phyloP scores from a whole-genome alignment of 192 early-diverging fungal species.

The Coemansia sp. region DNA sequence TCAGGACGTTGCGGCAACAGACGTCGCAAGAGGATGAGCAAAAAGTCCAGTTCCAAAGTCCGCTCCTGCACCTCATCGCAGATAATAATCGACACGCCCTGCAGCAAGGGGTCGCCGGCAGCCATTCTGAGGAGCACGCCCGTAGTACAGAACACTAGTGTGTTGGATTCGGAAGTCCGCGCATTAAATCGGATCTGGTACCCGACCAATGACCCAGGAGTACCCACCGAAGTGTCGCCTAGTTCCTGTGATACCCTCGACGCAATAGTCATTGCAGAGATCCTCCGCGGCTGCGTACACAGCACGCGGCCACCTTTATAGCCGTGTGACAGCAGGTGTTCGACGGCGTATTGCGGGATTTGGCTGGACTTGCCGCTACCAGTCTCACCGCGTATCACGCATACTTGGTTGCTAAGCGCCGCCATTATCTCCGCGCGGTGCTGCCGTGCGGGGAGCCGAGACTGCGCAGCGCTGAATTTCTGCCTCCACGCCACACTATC shows the following conservation, averaged over 20 bases:
- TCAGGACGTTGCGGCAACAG: constrained; percentile 57
- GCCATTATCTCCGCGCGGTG: background rate
- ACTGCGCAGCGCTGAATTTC: constrained; percentile 7
- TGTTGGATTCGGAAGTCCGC: constrained; percentile 53
- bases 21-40: constrained; percentile 73
- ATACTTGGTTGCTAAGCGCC: constrained; percentile 16
- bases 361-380: constrained; percentile 64
- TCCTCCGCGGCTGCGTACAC: constrained; percentile 88
- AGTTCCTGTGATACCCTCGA: constrained; percentile 60
- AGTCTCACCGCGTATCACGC: constrained; percentile 42
- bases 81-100: constrained; percentile 53
- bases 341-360: constrained; percentile 80
- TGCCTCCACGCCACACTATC: background rate
- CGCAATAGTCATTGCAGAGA: constrained; percentile 65
- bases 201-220: constrained; percentile 39
- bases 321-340: constrained; percentile 53
- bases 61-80: constrained; percentile 89
- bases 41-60: constrained; percentile 74
- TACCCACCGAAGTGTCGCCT: constrained; percentile 31
- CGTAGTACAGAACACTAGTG: constrained; percentile 63
- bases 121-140: constrained; percentile 62
- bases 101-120: constrained; percentile 26
- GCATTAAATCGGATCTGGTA: constrained; percentile 64
- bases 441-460: constrained; percentile 23
- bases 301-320: constrained; percentile 58